These are phyloP conservation scores for Colletotrichum horii DNA, from an alignment of 2,329 filamentous ascomycete species.

Conservation along the genomic window DNA sequence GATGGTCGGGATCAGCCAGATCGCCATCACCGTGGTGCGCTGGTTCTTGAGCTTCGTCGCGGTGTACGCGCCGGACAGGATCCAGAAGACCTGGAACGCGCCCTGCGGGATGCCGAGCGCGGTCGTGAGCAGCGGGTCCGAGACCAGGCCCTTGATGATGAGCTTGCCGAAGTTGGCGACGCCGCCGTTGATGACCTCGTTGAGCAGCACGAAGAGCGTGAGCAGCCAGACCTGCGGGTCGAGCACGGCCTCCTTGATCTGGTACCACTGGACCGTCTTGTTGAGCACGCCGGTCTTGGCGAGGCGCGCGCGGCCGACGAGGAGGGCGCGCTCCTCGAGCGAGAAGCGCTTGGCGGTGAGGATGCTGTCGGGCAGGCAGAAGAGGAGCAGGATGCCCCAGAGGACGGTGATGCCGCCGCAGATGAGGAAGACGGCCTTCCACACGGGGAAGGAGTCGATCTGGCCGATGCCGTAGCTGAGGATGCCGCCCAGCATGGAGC, in stretches of 20 bases:
- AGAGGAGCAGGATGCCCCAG: conserved; percentile 62
- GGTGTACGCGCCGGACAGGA: conserved; percentile 56
- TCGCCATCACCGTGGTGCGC: conserved; percentile 56
- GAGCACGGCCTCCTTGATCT: conserved; percentile 50
- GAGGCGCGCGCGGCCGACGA: conserved; percentile 57
- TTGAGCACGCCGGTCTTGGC: conserved; percentile 53
- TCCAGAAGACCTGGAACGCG: conserved; percentile 57
- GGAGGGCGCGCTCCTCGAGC: conserved; percentile 58
- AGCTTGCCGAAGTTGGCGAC: conserved; percentile 38
- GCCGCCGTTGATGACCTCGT: conserved; percentile 52
- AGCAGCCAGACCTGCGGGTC: conserved; percentile 67
- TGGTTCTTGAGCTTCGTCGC: conserved; percentile 55
- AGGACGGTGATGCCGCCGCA: conserved; percentile 59
- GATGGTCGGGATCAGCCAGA: conserved; percentile 57
- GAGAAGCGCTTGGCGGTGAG: conserved; percentile 67
- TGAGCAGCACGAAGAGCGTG: conserved; percentile 53
- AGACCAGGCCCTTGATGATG: conserved; percentile 37
- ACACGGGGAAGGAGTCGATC: conserved; percentile 54
- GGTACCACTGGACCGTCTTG: conserved; percentile 49
- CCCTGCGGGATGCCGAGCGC: conserved; percentile 60
- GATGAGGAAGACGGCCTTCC: conserved; percentile 66
- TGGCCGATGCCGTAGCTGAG: conserved; percentile 66
- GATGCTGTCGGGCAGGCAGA: conserved; percentile 66
- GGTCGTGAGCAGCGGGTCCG: conserved; percentile 43
- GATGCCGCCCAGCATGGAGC: conserved; percentile 65